Conservation (phyloP, 257 asterid genomes). For the Solanum paucissectum region DNA sequence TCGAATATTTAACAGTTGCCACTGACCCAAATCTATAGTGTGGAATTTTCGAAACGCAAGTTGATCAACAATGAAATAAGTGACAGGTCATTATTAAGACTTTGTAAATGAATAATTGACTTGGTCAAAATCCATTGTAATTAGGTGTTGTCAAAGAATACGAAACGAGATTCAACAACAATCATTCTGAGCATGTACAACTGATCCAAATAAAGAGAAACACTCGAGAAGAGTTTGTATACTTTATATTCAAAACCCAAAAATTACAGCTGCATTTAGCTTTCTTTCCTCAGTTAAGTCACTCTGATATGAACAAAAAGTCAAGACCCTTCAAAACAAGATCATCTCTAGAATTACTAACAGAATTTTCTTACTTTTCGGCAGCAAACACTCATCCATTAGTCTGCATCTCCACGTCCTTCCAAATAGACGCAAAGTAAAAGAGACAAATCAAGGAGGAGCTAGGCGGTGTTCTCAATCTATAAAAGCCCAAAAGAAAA, state of each 20-base stretch:
- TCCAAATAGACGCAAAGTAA: not conserved
- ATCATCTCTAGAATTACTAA: not conserved
- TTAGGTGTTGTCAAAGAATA: not conserved
- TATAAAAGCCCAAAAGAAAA: not conserved
- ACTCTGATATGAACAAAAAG: not conserved
- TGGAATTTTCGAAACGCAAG: not conserved
- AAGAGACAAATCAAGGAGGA: not conserved
- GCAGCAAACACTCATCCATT: not conserved
- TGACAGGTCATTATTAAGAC: not conserved
- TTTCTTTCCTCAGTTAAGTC: not conserved
- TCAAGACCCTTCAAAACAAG: not conserved
- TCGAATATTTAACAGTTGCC: not conserved
- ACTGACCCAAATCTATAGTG: not conserved
- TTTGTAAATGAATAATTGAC: not conserved
- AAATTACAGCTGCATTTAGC: not conserved
- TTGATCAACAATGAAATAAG: not conserved
- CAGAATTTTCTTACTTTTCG: not conserved
- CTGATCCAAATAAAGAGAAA: not conserved
- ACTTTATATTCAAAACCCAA: not conserved
- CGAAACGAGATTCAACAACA: not conserved
- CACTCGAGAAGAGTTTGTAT: not conserved
- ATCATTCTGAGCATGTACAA: not conserved
- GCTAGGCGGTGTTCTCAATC: not conserved
- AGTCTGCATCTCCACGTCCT: not conserved
- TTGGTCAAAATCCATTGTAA: not conserved